Percentiles rank a stretch among this genome's conserved stretches.
phyloP scores from a whole-genome alignment of 2,329 filamentous ascomycete species.

The Sarocladium kiliense region DNA sequence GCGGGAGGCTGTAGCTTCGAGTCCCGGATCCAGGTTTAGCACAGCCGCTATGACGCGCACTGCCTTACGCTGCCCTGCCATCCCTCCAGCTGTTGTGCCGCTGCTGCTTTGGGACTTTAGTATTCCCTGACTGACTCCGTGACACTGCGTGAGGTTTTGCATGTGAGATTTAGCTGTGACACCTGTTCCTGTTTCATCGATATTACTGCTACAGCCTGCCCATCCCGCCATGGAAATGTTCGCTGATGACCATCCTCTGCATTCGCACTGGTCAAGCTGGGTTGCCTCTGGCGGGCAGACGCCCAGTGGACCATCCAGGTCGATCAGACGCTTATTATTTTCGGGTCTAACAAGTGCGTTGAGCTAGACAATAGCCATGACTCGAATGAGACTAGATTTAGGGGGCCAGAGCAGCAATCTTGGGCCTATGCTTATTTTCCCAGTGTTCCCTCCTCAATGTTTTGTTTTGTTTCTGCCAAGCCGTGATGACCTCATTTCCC shows the following conservation, averaged over 20 bases:
- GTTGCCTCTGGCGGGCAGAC: background rate
- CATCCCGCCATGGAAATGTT: too few relatives aligned
- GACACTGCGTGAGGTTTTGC: too few relatives aligned
- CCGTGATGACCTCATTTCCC: background rate
- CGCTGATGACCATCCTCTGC: background rate
- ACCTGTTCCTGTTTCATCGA: background rate
- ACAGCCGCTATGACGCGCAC: slow-evolving; percentile 9
- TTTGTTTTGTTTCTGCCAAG: background rate
- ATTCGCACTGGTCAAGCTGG: background rate
- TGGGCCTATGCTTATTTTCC: background rate
- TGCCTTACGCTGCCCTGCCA: background rate
- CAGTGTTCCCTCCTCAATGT: background rate
- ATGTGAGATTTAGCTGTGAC: too few relatives aligned
- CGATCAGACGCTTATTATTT: background rate
- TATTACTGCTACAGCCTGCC: too few relatives aligned
- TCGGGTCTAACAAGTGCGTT: background rate
- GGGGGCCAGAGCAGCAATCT: background rate
- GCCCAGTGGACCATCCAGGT: background rate
- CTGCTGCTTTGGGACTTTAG: too few relatives aligned
- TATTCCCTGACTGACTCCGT: too few relatives aligned
- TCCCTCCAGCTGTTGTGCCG: too few relatives aligned
- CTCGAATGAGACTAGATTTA: background rate
- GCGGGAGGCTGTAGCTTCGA: slow-evolving; percentile 7
- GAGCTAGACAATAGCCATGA: background rate
- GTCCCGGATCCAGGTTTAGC: background rate